phyloP scores from a whole-genome alignment of 202 grass and related monocot genomes.

The Carex sylvatica region DNA sequence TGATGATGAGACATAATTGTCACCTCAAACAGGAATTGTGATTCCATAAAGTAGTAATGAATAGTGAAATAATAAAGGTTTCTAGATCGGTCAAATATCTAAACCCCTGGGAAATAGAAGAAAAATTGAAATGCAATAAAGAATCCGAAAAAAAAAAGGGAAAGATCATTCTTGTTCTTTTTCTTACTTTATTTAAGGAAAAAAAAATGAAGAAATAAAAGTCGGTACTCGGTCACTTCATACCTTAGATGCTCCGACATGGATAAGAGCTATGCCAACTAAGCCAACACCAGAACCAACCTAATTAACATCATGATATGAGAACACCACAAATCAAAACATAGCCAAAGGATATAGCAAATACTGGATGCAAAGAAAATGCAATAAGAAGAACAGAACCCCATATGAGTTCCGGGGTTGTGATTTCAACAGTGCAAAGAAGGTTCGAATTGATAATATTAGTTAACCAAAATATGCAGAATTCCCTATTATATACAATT shows the following conservation, averaged over 20 bases:
- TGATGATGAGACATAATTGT: no score
- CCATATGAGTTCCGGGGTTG: neutral
- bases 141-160: no score
- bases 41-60: no score
- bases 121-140: no score
- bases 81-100: no score
- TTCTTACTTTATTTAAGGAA: neutral
- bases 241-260: slow-evolving; percentile 82
- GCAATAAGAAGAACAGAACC: neutral
- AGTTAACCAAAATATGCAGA: neutral
- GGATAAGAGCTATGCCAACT: slow-evolving; percentile 69
- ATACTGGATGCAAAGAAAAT: neutral
- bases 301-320: slow-evolving; percentile 42
- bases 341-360: slow-evolving; percentile 4
- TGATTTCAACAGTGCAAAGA: neutral
- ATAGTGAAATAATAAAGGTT: no score
- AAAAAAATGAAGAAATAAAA: neutral
- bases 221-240: neutral
- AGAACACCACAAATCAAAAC: slow-evolving; percentile 23
- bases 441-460: neutral
- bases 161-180: neutral
- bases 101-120: no score
- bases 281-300: slow-evolving; percentile 95
- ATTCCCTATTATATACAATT: neutral
- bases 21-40: no score